Base-by-base conservation (phyloP, 2,329 filamentous ascomycete genomes). In the Aspergillus amoenus region DNA sequence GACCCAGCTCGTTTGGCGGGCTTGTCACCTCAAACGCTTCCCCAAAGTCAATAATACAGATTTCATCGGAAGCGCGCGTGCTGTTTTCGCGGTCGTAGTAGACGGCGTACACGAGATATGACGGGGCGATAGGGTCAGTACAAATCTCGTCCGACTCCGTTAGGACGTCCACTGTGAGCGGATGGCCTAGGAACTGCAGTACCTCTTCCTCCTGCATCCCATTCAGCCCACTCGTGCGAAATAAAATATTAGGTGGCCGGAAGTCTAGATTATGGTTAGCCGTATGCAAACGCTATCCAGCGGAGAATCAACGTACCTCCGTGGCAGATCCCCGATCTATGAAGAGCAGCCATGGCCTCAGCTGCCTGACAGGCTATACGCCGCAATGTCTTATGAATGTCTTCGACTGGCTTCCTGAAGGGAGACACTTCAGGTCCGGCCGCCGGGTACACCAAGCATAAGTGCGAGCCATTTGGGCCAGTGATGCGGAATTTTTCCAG, bases 1-100 rank as follows among this genome's bases (percentile, higher is more conserved):
- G 34, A 0, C 45, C 24, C 3, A n/a, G 6, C 4, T n/a, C 30
- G 0, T 34, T 17, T 4, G 5, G 6, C 0, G 45, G 45, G 0
- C n/a, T 8, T 27, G 24, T 18, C 3, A n/a, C 3, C 4, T 34
- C n/a, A 8, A 47, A 47, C 5, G 45, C 45, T 9, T 47, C 27
- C 0, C 45, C 45, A 12, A 34, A 32, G 27, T 32, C 27, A 8
- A 34, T 34, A n/a, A 47, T n/a, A 1, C 12, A 47, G 7, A 47
- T 30, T 4, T 47, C 2, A 0, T 32, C 24, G 13, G 13, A 34
- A 3, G 8, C 45, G 3, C 34, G 24, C 0, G 7, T 5, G n/a
- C 17, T 34, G 13, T 27, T 21, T 21, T 3, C 18, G 3, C 18
- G 3, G 18, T 21, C 18, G 18, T 21, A 21, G 18, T 21, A 21